Base-by-base conservation (phyloP, 768 basidiomycete genomes). In the Pleurotus tuber-regium region DNA sequence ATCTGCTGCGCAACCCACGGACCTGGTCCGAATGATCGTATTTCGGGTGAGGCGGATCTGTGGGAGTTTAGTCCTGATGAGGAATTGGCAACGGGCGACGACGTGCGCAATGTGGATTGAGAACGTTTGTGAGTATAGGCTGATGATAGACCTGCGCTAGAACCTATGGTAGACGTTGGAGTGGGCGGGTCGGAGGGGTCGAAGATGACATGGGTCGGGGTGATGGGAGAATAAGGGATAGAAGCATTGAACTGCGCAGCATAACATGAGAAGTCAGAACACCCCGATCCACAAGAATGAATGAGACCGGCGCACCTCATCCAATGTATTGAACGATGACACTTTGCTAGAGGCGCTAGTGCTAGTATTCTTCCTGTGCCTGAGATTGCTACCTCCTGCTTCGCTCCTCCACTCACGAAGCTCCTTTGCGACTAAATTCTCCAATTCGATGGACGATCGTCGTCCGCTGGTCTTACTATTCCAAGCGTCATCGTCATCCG, bases 391-490 rank as follows among this genome's bases (percentile, higher is more conserved):
- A 53, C 62, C 65, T 49, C 71, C 63, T 0, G 71, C 69, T 47
- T 75, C 67, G 10, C 64, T 71, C 51, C 80, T 67, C 84, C 83
- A 82, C 63, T 78, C 77, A 16, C 68, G 66, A 9, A 79, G 71
- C 57, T 83, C 81, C 44, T 62, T 69, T 4, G 77, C 70, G 38
- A 74, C 70, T 36, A 84, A 68, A n/a, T 72, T 70, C 38, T 81
- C 78, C 3, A 87, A 67, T 59, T 84, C 83, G 23, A 79, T 63
- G 12, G 47, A 62, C 51, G 64, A 53, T 19, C 52, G 46, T 9
- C 46, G 61, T 1, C 52, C 40, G 46, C 52, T 25, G 29, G 46
- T 31, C 33, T 52, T 51, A 50, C 35, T 31, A 30, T 48, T 21
- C 25, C 33, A 39, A n/a, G n/a, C 26, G n/a, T 39, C 49, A 30